Evolutionary conservation across 176 grass and related monocot genomes (phyloP), one percentile per base, ranked within the genome.

Genomic region (Rhipidocladum racemiflorum): DNA sequence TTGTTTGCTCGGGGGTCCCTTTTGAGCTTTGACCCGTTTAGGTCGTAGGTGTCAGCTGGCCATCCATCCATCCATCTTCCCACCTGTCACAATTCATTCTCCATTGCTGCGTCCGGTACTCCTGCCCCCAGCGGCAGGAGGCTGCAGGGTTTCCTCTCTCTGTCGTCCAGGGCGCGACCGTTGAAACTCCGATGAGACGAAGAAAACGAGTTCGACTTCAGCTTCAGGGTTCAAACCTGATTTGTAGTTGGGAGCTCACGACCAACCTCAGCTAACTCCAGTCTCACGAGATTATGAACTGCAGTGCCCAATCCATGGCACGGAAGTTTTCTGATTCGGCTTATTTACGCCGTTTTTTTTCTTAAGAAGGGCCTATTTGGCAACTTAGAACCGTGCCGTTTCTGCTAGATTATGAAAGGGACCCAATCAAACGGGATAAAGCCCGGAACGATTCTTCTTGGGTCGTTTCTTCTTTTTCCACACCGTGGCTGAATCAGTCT

Each of bases 61-160:
- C 44, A 73, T 73, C 71, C 49, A 57, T 57, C 57, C 57, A 61
- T 15, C 25, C 25, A 40, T 76, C 34, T 2, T 45, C 84, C 84
- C 53, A 85, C 10, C 84, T 27, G 57, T 44, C 68, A 32, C 25
- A 56, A 34, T 86, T 25, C 74, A 74, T 83, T 83, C 7, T 49
- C 56, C 80, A 64, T 29, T 54, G 17, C 24, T 54, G 64, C 62
- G 12, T 3, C 23, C 64, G 20, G 46, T 25, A 20, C 40, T 51
- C 44, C n/a, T 74, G 16, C 45, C 13, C 25, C 73, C 71, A 55
- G 9, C 71, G 36, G 9, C 45, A 12, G 12, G 1, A 13, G 21
- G 71, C 46, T 35, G 18, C 24, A 4, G 8, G 8, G 25, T 79
- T 65, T 9, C 36, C 39, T 24, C 7, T 36, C 15, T n/a, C 44